phyloP scores from a whole-genome alignment of 768 basidiomycete species.

The Pholiota conissans region DNA sequence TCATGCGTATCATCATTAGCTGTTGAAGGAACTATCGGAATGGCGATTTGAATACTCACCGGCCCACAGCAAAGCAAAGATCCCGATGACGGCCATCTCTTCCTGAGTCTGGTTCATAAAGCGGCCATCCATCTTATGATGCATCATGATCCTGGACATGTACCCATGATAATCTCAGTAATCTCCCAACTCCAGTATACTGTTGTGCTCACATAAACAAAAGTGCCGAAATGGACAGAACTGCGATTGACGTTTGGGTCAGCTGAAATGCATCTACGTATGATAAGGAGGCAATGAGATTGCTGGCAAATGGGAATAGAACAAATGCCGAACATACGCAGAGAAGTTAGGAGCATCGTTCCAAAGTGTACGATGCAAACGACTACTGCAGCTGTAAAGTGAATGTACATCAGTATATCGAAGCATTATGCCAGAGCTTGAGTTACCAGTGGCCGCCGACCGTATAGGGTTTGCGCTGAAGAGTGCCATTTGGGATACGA shows the following conservation, averaged over 20 bases:
- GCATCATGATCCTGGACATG: constrained; percentile 59
- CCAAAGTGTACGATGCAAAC: constrained; percentile 50
- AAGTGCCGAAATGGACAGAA: constrained; percentile 63
- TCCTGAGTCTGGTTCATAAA: constrained; percentile 71
- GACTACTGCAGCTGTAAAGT: constrained; percentile 42
- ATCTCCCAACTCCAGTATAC: background rate
- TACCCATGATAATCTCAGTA: background rate
- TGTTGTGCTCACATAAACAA: constrained; percentile 57
- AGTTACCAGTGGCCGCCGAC: constrained; percentile 41
- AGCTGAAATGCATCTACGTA: constrained; percentile 58
- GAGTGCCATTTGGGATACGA: constrained; percentile 37
- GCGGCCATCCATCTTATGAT: constrained; percentile 61
- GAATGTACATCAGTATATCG: background rate
- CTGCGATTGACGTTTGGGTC: constrained; percentile 74
- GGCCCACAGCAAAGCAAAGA: constrained; percentile 75
- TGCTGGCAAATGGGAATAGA: background rate
- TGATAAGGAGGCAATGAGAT: constrained; percentile 2
- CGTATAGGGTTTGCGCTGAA: constrained; percentile 50
- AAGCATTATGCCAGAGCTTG: background rate
- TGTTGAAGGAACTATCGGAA: background rate
- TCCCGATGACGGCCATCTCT: constrained; percentile 69
- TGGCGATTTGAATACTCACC: constrained; percentile 48
- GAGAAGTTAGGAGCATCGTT: constrained; percentile 49
- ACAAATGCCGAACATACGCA: constrained; percentile 32
- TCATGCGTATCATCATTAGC: background rate